These are phyloP conservation scores for Diutina siamensis DNA, from an alignment of 1,139 yeast genomes.

Conservation along the genomic window DNA sequence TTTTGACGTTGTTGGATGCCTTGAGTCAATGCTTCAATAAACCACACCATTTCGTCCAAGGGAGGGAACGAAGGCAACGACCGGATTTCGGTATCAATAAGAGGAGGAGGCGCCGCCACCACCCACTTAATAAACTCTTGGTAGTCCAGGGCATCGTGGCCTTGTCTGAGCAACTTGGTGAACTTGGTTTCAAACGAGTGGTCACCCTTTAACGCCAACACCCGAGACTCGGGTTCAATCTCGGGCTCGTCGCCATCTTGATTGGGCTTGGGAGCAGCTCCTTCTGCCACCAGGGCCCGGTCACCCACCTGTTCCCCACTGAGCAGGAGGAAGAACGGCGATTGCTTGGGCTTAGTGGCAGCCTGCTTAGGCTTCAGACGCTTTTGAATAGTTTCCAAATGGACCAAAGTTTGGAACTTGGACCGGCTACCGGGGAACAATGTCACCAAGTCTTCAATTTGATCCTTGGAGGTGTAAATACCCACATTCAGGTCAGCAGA, in stretches of 20 bases:
- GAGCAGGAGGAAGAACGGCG: slow-evolving; percentile 70
- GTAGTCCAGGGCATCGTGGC: slow-evolving; percentile 29
- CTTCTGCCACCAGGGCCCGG: slow-evolving; percentile 53
- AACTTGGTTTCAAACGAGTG: slow-evolving; percentile 60
- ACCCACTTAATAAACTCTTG: slow-evolving; percentile 42
- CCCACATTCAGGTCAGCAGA: slow-evolving; percentile 16
- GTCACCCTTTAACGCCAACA: slow-evolving; percentile 16
- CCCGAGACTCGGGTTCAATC: slow-evolving; percentile 17
- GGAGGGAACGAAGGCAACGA: slow-evolving; percentile 61
- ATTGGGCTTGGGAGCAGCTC: slow-evolving; percentile 9
- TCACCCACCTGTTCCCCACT: slow-evolving; percentile 60
- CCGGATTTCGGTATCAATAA: slow-evolving; percentile 77
- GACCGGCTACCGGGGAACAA: slow-evolving; percentile 67
- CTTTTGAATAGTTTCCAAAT: slow-evolving; percentile 72
- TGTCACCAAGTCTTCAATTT: slow-evolving; percentile 58
- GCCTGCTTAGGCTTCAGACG: slow-evolving; percentile 88
- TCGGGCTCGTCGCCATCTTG: slow-evolving; percentile 10
- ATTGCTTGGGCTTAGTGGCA: slow-evolving; percentile 72
- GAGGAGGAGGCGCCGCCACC: slow-evolving; percentile 61
- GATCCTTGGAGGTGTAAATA: slow-evolving; percentile 50
- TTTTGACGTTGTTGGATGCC: slow-evolving; percentile 51
- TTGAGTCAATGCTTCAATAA: slow-evolving; percentile 50
- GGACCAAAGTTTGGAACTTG: slow-evolving; percentile 67
- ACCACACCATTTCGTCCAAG: slow-evolving; percentile 49
- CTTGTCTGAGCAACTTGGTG: slow-evolving; percentile 51